A percentile compares a stretch with the other conserved stretches of the same genome.
Evolutionary conservation across 306 rosid species (phyloP).

Genomic region (Malus sieversii): DNA sequence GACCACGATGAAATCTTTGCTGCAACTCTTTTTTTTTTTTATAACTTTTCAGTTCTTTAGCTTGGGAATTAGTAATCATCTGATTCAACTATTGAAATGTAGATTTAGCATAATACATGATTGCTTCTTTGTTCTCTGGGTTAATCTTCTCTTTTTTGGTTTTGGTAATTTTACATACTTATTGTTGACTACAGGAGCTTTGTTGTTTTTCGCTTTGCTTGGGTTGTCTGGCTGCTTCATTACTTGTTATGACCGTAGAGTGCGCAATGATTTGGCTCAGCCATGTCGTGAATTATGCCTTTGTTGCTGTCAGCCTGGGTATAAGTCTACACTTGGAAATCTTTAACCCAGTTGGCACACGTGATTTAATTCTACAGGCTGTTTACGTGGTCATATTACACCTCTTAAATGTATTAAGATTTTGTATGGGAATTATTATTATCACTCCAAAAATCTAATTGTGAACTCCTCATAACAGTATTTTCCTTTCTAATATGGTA

Average conservation of each 20-base stretch:
- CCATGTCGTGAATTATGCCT: conserved; percentile 98
- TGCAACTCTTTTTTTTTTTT: neutral
- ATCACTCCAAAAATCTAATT: too few species aligned
- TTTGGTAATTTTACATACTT: conserved; percentile 13
- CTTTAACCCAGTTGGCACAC: conserved; percentile 4
- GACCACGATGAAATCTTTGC: neutral
- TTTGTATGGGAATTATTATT: neutral
- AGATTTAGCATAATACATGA: neutral
- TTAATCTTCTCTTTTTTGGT: neutral
- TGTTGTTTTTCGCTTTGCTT: conserved; percentile 86
- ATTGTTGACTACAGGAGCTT: conserved; percentile 66
- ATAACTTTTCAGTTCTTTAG: neutral
- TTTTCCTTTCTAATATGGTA: too few species aligned
- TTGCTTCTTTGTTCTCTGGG: neutral
- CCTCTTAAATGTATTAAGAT: neutral
- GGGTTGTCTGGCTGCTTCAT: conserved; percentile 98
- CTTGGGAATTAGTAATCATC: neutral
- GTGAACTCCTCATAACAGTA: too few species aligned
- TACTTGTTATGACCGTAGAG: conserved; percentile 96
- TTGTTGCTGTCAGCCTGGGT: conserved; percentile 99
- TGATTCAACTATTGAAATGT: neutral
- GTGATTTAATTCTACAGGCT: conserved; percentile 1
- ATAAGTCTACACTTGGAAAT: conserved; percentile 16
- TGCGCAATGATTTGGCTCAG: conserved; percentile 94
- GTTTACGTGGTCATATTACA: neutral